Evolutionary conservation across 768 basidiomycete genomes (phyloP).

Genomic region (Lentinula boryana): DNA sequence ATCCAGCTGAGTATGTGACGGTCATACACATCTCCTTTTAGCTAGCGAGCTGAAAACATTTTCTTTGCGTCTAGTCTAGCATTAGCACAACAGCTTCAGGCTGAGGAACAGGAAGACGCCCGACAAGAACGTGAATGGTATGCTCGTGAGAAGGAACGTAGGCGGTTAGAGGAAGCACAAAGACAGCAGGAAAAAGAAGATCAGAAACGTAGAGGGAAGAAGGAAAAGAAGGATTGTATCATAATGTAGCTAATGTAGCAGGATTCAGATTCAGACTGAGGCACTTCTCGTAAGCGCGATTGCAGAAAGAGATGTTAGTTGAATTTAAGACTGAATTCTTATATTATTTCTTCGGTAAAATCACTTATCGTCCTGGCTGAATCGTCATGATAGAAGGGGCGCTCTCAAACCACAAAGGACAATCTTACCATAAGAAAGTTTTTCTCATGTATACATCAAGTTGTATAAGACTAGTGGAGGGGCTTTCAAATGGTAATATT

Average conservation of each 20-base stretch:
- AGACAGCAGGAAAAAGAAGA: slow-evolving; percentile 21
- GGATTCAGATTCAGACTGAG: no score
- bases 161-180: slow-evolving; percentile 13
- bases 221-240: slow-evolving; percentile 45
- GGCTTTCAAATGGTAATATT: no score
- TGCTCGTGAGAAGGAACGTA: slow-evolving; percentile 23
- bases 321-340: no score
- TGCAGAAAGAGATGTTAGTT: no score
- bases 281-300: no score
- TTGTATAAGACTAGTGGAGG: no score
- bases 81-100: slow-evolving; percentile 73
- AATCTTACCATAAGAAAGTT: no score
- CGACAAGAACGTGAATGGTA: slow-evolving; percentile 28
- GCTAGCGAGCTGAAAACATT: neutral
- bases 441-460: no score
- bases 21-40: neutral
- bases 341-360: no score
- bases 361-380: no score
- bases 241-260: slow-evolving; percentile 38
- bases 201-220: slow-evolving; percentile 20
- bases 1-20: slow-evolving; percentile 56
- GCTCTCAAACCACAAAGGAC: no score
- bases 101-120: slow-evolving; percentile 65
- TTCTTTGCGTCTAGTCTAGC: slow-evolving; percentile 37
- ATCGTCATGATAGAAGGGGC: no score